phyloP scores from a whole-genome alignment of 1,284 basidiomycete genomes.

The Cutaneotrichosporon dermatis region DNA sequence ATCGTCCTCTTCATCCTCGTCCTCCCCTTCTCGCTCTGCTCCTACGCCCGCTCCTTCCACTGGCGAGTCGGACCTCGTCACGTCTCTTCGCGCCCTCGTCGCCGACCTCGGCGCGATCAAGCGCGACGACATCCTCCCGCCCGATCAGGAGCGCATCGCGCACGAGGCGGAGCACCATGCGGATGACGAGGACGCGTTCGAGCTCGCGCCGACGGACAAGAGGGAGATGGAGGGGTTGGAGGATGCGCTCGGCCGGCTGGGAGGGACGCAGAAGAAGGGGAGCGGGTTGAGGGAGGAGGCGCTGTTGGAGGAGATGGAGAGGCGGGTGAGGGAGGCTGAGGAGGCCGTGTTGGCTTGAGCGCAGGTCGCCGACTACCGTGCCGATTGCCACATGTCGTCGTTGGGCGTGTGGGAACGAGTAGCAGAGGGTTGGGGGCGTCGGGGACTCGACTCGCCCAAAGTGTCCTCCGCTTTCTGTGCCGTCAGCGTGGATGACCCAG shows the following conservation, averaged over 20 bases:
- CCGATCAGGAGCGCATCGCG: slow-evolving; percentile 39
- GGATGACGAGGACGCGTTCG: slow-evolving; percentile 58
- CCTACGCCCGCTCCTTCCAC: too few relatives aligned
- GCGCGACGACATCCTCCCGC: slow-evolving; percentile 37
- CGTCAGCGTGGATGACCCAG: too few relatives aligned
- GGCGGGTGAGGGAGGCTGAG: slow-evolving; percentile 9
- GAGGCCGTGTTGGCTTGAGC: not conserved
- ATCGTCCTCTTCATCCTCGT: too few relatives aligned
- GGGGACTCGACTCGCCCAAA: too few relatives aligned
- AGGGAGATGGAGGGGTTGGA: slow-evolving; percentile 54
- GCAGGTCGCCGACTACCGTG: not conserved
- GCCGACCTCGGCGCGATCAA: slow-evolving; percentile 27
- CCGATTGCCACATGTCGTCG: too few relatives aligned
- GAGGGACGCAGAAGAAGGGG: slow-evolving; percentile 38
- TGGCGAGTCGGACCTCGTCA: too few relatives aligned
- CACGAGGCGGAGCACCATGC: slow-evolving; percentile 42
- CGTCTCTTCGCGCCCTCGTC: slow-evolving; percentile 55
- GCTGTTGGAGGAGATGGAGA: slow-evolving; percentile 52
- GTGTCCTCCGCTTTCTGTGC: too few relatives aligned
- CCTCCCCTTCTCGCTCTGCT: too few relatives aligned
- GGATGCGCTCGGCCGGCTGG: slow-evolving; percentile 30
- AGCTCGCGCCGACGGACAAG: slow-evolving; percentile 56
- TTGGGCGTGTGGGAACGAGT: too few relatives aligned
- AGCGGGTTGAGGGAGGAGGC: slow-evolving; percentile 39
- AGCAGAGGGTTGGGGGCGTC: too few relatives aligned